Conservation (phyloP, 345 rosid genomes). For the Arabis hirsuta region DNA sequence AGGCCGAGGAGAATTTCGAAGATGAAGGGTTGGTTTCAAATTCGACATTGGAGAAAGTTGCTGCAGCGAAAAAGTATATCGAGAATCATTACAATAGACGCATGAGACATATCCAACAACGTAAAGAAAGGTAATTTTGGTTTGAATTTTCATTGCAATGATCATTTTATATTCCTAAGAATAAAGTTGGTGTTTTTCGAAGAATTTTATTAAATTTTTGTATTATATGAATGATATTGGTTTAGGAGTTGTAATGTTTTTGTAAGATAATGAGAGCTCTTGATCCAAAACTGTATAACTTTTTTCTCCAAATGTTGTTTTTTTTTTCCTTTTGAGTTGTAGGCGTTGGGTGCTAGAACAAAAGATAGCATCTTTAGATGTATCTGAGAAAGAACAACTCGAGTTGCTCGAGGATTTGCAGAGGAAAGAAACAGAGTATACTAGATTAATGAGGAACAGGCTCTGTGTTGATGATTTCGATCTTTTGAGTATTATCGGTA, state of each 20-base stretch:
- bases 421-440: constrained; percentile 83
- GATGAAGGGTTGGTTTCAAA: constrained; percentile 60
- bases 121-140: constrained; percentile 63
- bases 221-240: constrained; percentile 23
- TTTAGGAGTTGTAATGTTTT: constrained; percentile 28
- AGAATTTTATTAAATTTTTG: not conserved
- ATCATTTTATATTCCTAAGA: constrained; percentile 14
- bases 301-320: not conserved
- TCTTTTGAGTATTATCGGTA: constrained; percentile 77
- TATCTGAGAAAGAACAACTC: constrained; percentile 72
- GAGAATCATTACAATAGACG: constrained; percentile 89
- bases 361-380: constrained; percentile 71
- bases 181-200: not conserved
- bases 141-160: not conserved
- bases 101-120: constrained; percentile 79
- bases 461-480: constrained; percentile 87
- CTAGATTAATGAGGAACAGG: constrained; percentile 81
- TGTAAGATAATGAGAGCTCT: constrained; percentile 9
- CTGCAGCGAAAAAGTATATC: constrained; percentile 91
- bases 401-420: constrained; percentile 79
- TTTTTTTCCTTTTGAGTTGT: constrained; percentile 26
- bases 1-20: constrained; percentile 43
- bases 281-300: constrained; percentile 4
- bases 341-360: constrained; percentile 74
- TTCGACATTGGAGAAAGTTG: constrained; percentile 81